Conservation (phyloP, 2,329 filamentous ascomycete species). For the Botryotinia convoluta region DNA sequence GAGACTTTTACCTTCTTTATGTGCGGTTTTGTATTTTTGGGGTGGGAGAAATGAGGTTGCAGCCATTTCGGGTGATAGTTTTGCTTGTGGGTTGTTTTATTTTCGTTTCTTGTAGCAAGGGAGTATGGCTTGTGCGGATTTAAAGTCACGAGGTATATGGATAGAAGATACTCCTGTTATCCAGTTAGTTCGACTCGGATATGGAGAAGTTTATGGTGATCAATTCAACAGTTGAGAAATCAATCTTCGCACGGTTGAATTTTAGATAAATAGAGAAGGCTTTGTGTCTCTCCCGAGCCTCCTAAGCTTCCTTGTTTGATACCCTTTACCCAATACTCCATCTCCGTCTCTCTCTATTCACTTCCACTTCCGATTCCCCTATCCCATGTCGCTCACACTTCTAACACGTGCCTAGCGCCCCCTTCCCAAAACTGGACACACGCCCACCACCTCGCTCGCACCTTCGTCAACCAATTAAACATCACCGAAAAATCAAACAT, state of each 20-base stretch:
- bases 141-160: not conserved
- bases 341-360: not conserved
- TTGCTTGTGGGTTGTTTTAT: not conserved
- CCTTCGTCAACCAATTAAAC: not conserved
- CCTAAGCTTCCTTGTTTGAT: no score
- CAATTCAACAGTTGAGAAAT: not conserved
- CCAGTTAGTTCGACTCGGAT: not conserved
- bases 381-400: not conserved
- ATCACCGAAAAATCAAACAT: not conserved
- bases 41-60: not conserved
- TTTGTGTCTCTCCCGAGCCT: not conserved
- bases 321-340: not conserved
- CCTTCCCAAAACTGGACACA: not conserved
- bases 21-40: not conserved
- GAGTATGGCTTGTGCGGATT: not conserved
- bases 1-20: not conserved
- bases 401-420: not conserved
- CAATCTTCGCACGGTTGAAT: not conserved
- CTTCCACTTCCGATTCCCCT: not conserved
- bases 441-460: not conserved
- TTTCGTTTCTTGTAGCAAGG: not conserved
- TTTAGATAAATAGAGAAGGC: not conserved
- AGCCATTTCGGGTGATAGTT: not conserved
- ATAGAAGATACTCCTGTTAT: not conserved
- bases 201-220: not conserved